These are phyloP conservation scores for Nothomitra cinnamomea DNA, from an alignment of 2,329 filamentous ascomycete species.

Conservation along the genomic window DNA sequence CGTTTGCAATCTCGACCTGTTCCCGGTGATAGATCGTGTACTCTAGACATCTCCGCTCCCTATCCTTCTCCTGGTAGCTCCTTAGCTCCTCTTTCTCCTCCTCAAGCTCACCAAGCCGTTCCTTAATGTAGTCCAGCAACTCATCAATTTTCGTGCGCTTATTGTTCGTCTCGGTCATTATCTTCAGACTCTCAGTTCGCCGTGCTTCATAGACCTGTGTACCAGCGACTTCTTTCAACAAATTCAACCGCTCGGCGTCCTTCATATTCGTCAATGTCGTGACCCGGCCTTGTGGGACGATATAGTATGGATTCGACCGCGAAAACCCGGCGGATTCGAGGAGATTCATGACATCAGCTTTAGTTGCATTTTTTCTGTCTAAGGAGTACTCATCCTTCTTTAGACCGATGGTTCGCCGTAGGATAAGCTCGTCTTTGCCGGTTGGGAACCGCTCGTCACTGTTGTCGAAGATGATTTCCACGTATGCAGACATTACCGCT, in stretches of 20 bases:
- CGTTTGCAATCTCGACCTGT: slow-evolving; percentile 59
- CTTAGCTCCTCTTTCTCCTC: slow-evolving; percentile 94
- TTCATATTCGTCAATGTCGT: slow-evolving; percentile 98
- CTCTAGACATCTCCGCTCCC: slow-evolving; percentile 77
- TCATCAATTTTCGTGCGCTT: slow-evolving; percentile 93
- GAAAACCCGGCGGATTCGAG: slow-evolving; percentile 94
- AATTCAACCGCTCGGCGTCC: slow-evolving; percentile 71
- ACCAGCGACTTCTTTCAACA: slow-evolving; percentile 95
- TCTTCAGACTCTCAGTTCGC: slow-evolving; percentile 80
- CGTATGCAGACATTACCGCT: slow-evolving; percentile 97
- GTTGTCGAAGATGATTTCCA: slow-evolving; percentile 98
- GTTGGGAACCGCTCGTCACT: slow-evolving; percentile 90
- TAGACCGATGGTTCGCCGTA: slow-evolving; percentile 84
- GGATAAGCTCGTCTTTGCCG: slow-evolving; percentile 72
- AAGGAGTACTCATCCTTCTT: slow-evolving; percentile 99
- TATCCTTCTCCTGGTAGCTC: slow-evolving; percentile 87
- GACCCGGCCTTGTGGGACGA: slow-evolving; percentile 92
- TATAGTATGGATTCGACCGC: slow-evolving; percentile 95
- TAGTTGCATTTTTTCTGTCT: slow-evolving; percentile 91
- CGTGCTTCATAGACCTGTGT: slow-evolving; percentile 94
- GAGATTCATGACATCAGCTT: slow-evolving; percentile 84
- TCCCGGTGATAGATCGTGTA: slow-evolving; percentile 90
- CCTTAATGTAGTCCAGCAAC: slow-evolving; percentile 77
- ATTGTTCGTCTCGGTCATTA: slow-evolving; percentile 92
- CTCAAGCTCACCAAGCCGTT: slow-evolving; percentile 74